Evolutionary conservation across 2,329 filamentous ascomycete species (phyloP).

Genomic region (Macrophomina pseudophaseolina): DNA sequence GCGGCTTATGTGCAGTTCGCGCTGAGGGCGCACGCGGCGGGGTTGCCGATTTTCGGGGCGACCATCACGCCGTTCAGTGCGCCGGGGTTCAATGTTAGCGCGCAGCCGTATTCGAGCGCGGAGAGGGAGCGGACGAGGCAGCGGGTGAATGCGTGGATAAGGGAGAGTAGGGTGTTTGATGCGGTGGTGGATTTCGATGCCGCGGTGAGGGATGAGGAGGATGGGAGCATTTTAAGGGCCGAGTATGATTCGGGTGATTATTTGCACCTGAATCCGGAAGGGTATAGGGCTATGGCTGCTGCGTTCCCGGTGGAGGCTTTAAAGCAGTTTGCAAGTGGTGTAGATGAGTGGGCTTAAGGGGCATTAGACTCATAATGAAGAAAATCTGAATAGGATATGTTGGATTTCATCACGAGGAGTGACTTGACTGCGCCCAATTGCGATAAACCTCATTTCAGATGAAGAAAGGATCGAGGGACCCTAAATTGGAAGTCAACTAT

Average conservation of each 20-base stretch:
- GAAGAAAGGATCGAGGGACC: too few species aligned
- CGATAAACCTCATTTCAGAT: background rate
- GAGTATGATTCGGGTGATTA: conserved; percentile 68
- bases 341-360: conserved; percentile 6
- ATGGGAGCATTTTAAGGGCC: conserved; percentile 55
- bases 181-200: conserved; percentile 67
- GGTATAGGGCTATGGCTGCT: conserved; percentile 65
- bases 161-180: conserved; percentile 62
- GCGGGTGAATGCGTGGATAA: conserved; percentile 66
- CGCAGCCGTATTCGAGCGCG: conserved; percentile 57
- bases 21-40: conserved; percentile 58
- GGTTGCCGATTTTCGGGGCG: conserved; percentile 64
- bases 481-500: too few species aligned
- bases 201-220: conserved; percentile 58
- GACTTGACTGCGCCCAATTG: too few species aligned
- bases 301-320: conserved; percentile 64
- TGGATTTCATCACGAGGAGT: too few species aligned
- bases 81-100: conserved; percentile 39
- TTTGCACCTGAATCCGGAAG: conserved; percentile 65
- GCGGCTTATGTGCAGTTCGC: conserved; percentile 65
- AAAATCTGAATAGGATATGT: too few species aligned
- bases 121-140: conserved; percentile 62
- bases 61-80: conserved; percentile 70
- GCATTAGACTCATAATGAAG: too few species aligned
- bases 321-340: conserved; percentile 29